Evolutionary conservation across 495 filamentous ascomycete species (phyloP), one percentile per base, ranked within the genome.

Genomic region (Penicillium arizonense): DNA sequence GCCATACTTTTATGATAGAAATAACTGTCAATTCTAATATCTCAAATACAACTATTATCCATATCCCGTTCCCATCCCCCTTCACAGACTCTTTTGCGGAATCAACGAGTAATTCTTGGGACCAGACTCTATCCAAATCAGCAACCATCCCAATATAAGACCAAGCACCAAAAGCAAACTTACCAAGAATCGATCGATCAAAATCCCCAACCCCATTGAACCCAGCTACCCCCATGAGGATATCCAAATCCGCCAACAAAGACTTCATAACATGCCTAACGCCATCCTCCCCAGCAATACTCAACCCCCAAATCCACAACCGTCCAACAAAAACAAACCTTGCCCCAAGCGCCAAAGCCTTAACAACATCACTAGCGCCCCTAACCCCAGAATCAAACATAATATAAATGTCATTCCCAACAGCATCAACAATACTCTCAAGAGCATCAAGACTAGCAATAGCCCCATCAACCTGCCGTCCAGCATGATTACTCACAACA

Each of bases 351-450:
- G 82, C 82, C 5, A 88, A 63, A 2, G 84, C 84, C 62, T 87
- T 87, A 41, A 81, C 73, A 14, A 84, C 70, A 61, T 87, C 84
- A 18, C 75, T 74, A 0, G 72, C 83, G 10, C 75, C 69, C 0
- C 84, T 67, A 4, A 88, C 68, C 1, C 85, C 85, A 2, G 76
- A 80, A 62, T 87, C 85, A 57, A 81, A 86, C 76, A 85, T 83
- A 50, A 85, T 73, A 51, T 80, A 74, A 9, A 69, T 72, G 50
- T 73, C 62, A 20, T 80, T 75, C 2, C 74, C 74, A 12, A 82
- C 75, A 1, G 80, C 82, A 0, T 82, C 83, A 60, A 85, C 84
- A 1, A 87, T 77, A 66, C 86, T 84, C 24, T 85, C 52, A 0
- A 85, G 47, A 12, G 82, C 83, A 64, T 86, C 85, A 39, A 88